These are phyloP conservation scores for Gossypium stocksii DNA, from an alignment of 345 rosid genomes.

Conservation along the genomic window DNA sequence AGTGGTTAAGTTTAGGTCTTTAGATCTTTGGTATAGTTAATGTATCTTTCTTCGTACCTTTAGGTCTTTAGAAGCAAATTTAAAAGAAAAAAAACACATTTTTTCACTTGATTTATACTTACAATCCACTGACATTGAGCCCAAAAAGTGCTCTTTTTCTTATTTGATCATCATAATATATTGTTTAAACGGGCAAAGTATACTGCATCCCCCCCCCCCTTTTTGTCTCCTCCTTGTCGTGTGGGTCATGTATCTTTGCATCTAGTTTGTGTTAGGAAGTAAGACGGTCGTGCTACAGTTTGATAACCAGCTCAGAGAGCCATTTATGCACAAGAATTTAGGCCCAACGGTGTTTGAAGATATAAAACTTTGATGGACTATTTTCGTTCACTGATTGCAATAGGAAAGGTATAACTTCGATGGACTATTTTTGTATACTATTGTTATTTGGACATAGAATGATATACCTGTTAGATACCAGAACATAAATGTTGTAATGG, in stretches of 20 bases:
- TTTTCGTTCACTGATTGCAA: neutral
- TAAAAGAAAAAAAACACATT: neutral
- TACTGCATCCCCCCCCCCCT: neutral
- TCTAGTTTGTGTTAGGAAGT: neutral
- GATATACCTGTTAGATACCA: neutral
- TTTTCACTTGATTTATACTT: conserved; percentile 29
- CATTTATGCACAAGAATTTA: neutral
- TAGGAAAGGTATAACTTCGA: neutral
- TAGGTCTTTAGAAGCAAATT: conserved; percentile 18
- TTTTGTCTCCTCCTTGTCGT: neutral
- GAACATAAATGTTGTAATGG: neutral
- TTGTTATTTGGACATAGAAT: neutral
- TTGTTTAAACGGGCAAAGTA: conserved; percentile 20
- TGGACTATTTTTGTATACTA: neutral
- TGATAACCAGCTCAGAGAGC: neutral
- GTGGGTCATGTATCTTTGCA: no score
- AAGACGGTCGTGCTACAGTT: neutral
- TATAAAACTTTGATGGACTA: neutral
- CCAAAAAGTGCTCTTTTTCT: conserved; percentile 29
- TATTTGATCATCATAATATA: conserved; percentile 20
- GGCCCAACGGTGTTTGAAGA: neutral
- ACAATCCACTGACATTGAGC: conserved; percentile 30
- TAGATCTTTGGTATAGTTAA: conserved; percentile 25
- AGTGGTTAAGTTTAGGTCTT: conserved; percentile 82
- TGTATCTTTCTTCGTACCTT: conserved; percentile 9